Conservation (phyloP, 192 early-diverging fungal genomes). For the Umbelopsis ramanniana region DNA sequence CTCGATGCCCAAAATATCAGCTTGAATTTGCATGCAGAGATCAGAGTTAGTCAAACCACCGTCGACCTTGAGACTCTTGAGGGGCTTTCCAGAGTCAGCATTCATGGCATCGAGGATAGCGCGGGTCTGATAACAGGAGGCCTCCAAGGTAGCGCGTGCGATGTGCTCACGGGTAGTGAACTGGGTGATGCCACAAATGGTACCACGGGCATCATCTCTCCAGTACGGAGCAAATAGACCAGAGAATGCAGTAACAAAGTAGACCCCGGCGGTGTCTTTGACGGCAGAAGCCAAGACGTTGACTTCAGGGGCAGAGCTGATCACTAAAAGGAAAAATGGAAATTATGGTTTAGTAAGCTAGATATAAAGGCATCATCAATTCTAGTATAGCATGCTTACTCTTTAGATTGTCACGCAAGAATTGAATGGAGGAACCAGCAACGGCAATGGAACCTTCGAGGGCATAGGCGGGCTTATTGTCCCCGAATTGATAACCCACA, state of each 20-base stretch:
- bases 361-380: background rate
- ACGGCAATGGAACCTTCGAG: conserved; percentile 93
- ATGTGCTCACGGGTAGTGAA: conserved; percentile 87
- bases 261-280: conserved; percentile 83
- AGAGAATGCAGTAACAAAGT: conserved; percentile 94
- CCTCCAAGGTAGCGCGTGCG: conserved; percentile 86
- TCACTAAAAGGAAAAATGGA: conserved; percentile 29
- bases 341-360: background rate
- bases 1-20: conserved; percentile 79
- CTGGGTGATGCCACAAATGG: conserved; percentile 87
- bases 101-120: conserved; percentile 92
- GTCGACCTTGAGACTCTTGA: conserved; percentile 85
- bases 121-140: conserved; percentile 88
- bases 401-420: conserved; percentile 86
- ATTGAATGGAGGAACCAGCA: conserved; percentile 89
- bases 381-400: conserved; percentile 37
- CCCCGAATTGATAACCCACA: conserved; percentile 86
- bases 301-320: conserved; percentile 75
- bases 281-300: conserved; percentile 69
- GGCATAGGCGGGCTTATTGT: conserved; percentile 76
- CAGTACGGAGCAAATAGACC: conserved; percentile 96
- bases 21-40: conserved; percentile 90
- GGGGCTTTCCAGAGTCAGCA: conserved; percentile 67
- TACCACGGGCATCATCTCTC: conserved; percentile 88
- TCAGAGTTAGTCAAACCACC: conserved; percentile 94